Conservation (phyloP, 2,329 filamentous ascomycete genomes). For the Trichoderma atrobrunneum region DNA sequence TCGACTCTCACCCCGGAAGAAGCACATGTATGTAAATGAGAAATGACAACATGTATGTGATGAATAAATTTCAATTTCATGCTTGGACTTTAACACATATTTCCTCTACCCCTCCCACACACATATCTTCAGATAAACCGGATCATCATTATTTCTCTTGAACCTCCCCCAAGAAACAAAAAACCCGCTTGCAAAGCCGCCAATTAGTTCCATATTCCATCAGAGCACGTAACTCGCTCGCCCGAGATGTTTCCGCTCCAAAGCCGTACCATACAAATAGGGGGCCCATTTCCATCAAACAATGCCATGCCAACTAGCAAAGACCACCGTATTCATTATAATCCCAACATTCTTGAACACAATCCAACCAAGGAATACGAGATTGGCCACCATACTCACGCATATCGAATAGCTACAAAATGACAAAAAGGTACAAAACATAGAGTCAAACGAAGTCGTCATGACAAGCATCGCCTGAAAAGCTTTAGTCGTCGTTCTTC, state of each 20-base stretch:
- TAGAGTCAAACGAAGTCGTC: neutral
- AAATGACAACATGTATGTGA: neutral
- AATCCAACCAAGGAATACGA: neutral
- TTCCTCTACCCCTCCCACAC: neutral
- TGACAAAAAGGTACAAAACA: neutral
- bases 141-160: neutral
- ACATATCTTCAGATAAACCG: neutral
- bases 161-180: neutral
- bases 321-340: neutral
- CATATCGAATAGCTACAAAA: neutral
- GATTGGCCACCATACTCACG: neutral
- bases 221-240: neutral
- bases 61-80: neutral
- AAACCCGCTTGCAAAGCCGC: neutral
- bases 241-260: neutral
- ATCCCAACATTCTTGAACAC: neutral
- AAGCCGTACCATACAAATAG: neutral
- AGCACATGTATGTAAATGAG: neutral
- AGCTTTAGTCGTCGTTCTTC: constrained; percentile 30
- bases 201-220: neutral
- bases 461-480: neutral
- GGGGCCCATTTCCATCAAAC: neutral
- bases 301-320: neutral
- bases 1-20: neutral
- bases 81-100: neutral